These are phyloP conservation scores for Gentiana straminea DNA, from an alignment of 257 asterid genomes.

Conservation along the genomic window DNA sequence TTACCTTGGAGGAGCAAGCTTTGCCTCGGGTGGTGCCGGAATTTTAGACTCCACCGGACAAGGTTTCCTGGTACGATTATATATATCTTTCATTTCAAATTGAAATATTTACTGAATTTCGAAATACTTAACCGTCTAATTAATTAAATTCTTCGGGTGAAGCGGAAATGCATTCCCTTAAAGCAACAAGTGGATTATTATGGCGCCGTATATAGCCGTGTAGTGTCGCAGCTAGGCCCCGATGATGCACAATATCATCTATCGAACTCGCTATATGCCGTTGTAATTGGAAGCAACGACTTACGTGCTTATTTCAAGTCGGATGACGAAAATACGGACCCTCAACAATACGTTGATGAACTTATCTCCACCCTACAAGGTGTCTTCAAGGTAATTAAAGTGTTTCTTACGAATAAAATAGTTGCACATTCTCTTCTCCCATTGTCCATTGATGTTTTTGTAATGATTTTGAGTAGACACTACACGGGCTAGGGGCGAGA, in stretches of 20 bases:
- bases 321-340: conserved; percentile 14
- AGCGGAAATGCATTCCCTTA: conserved; percentile 34
- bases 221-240: conserved; percentile 31
- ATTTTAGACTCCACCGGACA: too few relatives aligned
- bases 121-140: too few relatives aligned
- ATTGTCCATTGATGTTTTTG: not conserved
- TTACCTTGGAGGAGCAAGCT: too few relatives aligned
- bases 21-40: too few relatives aligned
- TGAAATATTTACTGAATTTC: too few relatives aligned
- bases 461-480: conserved; percentile 15
- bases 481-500: conserved; percentile 47
- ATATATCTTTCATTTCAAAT: too few relatives aligned
- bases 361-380: conserved; percentile 51
- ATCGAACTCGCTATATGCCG: conserved; percentile 41
- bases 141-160: not conserved
- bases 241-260: conserved; percentile 32
- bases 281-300: conserved; percentile 81
- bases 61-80: too few relatives aligned
- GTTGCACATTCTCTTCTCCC: too few relatives aligned
- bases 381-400: conserved; percentile 35
- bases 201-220: conserved; percentile 23
- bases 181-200: conserved; percentile 38
- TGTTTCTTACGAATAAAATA: too few relatives aligned
- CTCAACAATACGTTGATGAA: conserved; percentile 41
- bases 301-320: conserved; percentile 29